phyloP scores from a whole-genome alignment of 1,284 basidiomycete genomes.

The Malassezia brasiliensis region DNA sequence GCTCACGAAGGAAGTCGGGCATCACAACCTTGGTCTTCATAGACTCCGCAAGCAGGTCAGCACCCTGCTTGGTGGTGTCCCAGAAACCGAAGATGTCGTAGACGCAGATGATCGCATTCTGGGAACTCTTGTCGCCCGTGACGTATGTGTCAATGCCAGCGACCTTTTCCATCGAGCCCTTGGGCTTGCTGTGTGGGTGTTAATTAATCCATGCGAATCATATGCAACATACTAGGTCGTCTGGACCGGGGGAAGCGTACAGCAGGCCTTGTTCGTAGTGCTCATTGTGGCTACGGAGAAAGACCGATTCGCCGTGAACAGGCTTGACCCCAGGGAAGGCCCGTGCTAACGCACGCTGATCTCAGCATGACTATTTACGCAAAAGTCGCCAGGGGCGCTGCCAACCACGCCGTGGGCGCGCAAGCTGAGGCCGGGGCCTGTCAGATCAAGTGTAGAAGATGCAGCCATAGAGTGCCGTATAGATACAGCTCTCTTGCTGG shows the following conservation, averaged over 20 bases:
- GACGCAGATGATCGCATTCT: conserved; percentile 56
- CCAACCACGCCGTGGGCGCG: too few species aligned
- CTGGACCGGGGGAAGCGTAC: conserved; percentile 51
- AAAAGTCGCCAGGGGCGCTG: background rate
- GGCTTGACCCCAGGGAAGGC: background rate
- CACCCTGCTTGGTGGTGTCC: conserved; percentile 52
- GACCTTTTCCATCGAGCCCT: conserved; percentile 51
- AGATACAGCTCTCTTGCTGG: background rate
- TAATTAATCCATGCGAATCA: background rate
- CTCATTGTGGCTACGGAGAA: conserved; percentile 6
- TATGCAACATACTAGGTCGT: conserved; percentile 44
- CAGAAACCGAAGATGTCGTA: conserved; percentile 60
- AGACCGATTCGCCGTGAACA: background rate
- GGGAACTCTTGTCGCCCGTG: conserved; percentile 50
- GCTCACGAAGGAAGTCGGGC: conserved; percentile 59
- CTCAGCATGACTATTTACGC: background rate
- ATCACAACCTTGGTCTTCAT: conserved; percentile 53
- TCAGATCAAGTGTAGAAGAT: conserved; percentile 10
- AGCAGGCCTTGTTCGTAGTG: conserved; percentile 49
- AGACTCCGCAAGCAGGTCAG: conserved; percentile 55
- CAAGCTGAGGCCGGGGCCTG: background rate
- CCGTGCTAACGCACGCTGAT: conserved; percentile 1
- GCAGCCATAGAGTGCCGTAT: background rate
- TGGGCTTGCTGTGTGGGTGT: conserved; percentile 30
- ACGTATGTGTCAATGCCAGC: conserved; percentile 31